A percentile compares a stretch with the other conserved stretches of the same genome.
Evolutionary conservation across 306 rosid species (phyloP).

Genomic region (Herpetospermum pedunculosum): DNA sequence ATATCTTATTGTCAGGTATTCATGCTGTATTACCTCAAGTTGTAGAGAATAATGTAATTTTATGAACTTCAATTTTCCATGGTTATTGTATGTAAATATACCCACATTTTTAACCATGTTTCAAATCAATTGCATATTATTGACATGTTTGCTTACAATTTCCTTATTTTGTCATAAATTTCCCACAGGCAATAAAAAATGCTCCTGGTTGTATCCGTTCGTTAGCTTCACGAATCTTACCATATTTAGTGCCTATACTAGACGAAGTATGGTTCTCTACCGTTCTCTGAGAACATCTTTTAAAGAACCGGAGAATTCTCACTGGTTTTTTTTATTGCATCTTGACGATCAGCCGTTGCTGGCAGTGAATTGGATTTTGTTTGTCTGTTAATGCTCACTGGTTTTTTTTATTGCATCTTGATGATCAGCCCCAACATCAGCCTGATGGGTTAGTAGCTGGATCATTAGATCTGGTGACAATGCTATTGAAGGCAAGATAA

Average conservation of each 20-base stretch:
- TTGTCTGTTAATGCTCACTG: not conserved
- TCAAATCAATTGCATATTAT: not conserved
- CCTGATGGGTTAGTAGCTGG: conserved; percentile 85
- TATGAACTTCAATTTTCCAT: not conserved
- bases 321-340: too few species aligned
- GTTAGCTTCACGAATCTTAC: conserved; percentile 66
- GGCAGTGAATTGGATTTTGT: not conserved
- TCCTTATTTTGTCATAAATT: conserved; percentile 10
- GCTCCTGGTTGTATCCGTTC: conserved; percentile 75
- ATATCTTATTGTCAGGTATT: not conserved
- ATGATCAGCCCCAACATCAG: conserved; percentile 68
- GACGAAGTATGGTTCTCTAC: conserved; percentile 31
- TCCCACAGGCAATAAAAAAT: conserved; percentile 60
- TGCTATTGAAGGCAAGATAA: conserved; percentile 83
- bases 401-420: conserved; percentile 13
- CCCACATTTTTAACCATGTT: not conserved
- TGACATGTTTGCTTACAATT: conserved; percentile 7
- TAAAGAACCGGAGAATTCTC: not conserved
- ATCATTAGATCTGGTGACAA: conserved; percentile 75
- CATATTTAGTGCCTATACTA: conserved; percentile 61
- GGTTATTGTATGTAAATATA: not conserved
- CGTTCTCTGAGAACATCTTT: not conserved
- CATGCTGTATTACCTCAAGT: not conserved
- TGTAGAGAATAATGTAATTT: not conserved
- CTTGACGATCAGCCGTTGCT: too few species aligned